These are phyloP conservation scores for Haematococcus sp. DNA, from an alignment of 139 green algal genomes.

Conservation along the genomic window DNA sequence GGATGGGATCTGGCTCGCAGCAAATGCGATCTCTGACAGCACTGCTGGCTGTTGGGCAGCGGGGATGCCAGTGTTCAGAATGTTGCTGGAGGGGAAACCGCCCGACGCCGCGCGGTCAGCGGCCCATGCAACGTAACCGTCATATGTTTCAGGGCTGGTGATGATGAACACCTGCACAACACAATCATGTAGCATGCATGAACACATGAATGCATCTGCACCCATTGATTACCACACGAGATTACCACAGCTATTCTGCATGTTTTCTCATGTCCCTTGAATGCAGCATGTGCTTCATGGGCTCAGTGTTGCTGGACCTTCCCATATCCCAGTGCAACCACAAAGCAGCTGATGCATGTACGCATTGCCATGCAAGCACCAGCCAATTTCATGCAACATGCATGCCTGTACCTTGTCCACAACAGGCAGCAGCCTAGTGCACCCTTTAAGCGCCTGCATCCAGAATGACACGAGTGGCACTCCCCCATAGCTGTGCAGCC, in stretches of 20 bases:
- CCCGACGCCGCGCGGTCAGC: neutral
- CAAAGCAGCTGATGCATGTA: neutral
- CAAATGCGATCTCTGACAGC: neutral
- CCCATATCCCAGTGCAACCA: neutral
- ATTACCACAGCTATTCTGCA: neutral
- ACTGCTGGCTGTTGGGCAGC: neutral
- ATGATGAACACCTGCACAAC: conserved; percentile 8
- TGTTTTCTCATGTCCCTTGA: no score
- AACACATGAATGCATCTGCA: neutral
- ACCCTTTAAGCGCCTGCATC: neutral
- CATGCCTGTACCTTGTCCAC: neutral
- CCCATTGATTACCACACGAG: neutral
- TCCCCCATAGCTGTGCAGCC: neutral
- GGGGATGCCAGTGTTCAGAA: neutral
- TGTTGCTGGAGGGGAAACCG: neutral
- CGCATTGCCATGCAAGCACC: neutral
- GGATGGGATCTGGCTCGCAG: neutral
- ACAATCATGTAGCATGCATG: neutral
- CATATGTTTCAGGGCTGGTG: conserved; percentile 6
- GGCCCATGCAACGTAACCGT: neutral
- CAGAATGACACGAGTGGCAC: neutral
- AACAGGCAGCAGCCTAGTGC: neutral
- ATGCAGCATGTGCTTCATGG: neutral
- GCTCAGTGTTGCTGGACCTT: neutral
- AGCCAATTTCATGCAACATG: neutral